A percentile compares a stretch with the other conserved stretches of the same genome.
Evolutionary conservation across 2,329 filamentous ascomycete genomes (phyloP).

Genomic region (Epichloe uncinata): DNA sequence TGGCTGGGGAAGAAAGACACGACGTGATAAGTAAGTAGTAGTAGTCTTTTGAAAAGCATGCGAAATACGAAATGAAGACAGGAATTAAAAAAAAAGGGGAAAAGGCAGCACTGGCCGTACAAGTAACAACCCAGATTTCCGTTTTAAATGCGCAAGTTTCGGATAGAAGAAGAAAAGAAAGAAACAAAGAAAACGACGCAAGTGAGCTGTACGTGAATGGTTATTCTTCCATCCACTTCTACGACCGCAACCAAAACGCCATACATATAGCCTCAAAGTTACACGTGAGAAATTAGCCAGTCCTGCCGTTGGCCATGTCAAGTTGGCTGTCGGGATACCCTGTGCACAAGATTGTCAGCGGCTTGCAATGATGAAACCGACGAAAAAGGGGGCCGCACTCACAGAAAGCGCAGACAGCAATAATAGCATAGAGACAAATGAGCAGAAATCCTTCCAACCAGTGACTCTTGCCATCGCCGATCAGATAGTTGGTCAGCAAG

Average conservation of each 20-base stretch:
- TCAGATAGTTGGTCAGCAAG: conserved; percentile 75
- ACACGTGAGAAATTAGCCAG: neutral
- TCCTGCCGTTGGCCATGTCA: conserved; percentile 3
- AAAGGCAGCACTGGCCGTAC: no score
- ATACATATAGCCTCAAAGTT: neutral
- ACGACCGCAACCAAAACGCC: neutral
- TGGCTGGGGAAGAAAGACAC: neutral
- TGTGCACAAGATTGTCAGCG: conserved; percentile 1
- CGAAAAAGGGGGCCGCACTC: conserved; percentile 20
- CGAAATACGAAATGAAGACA: no score
- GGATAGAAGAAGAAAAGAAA: neutral
- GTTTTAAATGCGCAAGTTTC: no score
- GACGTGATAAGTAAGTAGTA: neutral
- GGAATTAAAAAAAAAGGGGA: no score
- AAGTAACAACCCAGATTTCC: no score
- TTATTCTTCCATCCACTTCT: neutral
- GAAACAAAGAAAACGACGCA: neutral
- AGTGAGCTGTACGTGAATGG: neutral
- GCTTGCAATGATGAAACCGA: neutral
- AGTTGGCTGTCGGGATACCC: conserved; percentile 6
- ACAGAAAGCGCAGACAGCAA: conserved; percentile 55
- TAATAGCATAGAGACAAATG: conserved; percentile 68
- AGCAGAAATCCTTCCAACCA: conserved; percentile 68
- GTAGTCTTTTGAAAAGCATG: no score
- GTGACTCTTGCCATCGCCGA: conserved; percentile 70